Evolutionary conservation across 2,329 filamentous ascomycete genomes (phyloP).

Genomic region (Didymella segeticola): DNA sequence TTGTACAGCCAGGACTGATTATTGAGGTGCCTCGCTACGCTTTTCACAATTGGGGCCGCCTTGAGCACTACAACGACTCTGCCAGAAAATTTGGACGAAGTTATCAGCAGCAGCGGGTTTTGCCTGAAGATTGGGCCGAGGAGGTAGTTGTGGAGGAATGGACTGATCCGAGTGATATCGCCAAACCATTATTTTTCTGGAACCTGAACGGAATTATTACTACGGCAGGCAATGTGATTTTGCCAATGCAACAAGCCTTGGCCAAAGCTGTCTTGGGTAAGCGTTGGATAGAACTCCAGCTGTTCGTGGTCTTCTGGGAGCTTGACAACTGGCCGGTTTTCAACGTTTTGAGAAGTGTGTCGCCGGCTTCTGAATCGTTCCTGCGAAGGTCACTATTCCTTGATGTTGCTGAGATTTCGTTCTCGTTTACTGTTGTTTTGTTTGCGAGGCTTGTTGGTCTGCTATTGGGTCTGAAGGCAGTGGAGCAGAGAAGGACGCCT

Average conservation of each 20-base stretch:
- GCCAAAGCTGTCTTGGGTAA: constrained; percentile 11
- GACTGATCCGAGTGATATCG: constrained; percentile 55
- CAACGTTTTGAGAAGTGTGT: background rate
- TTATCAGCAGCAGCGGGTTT: background rate
- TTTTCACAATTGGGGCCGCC: constrained; percentile 58
- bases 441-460: background rate
- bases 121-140: constrained; percentile 23
- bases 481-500: constrained; percentile 17
- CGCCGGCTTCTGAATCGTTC: background rate
- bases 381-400: background rate
- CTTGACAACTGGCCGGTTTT: constrained; percentile 46
- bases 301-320: constrained; percentile 38
- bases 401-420: constrained; percentile 1
- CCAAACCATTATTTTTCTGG: constrained; percentile 59
- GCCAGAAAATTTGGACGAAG: background rate
- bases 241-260: background rate
- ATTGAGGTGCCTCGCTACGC: constrained; percentile 47
- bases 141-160: constrained; percentile 56
- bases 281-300: constrained; percentile 29
- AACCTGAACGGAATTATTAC: constrained; percentile 54
- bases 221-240: background rate
- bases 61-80: constrained; percentile 21
- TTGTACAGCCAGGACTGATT: constrained; percentile 23
- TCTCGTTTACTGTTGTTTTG: constrained; percentile 8
- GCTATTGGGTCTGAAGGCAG: constrained; percentile 9